Evolutionary conservation across 1,284 basidiomycete genomes (phyloP), one percentile per base, ranked within the genome.

Genomic region (Mycena sp.): DNA sequence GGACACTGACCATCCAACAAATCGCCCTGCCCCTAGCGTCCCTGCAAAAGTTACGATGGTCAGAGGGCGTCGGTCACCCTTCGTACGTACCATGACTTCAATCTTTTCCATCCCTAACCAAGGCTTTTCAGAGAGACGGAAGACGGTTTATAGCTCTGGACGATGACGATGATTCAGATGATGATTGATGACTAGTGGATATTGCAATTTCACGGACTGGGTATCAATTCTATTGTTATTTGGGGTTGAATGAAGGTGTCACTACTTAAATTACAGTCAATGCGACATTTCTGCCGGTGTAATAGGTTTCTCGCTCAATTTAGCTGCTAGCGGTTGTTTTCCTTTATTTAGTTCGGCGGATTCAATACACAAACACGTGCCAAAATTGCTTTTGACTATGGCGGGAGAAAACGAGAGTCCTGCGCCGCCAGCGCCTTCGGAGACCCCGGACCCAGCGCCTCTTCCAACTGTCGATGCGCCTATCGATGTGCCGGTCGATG

Each of bases 141-240:
- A 76, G 81, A 59, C 74, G 83, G 14, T 84, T 83, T 61, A 83
- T 83, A 41, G 78, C 81, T 11, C 64, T 83, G 45, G 75, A 80
- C 50, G 82, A 84, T 67, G 79, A 80, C 41, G 81, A 82, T 38
- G 65, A 60, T 44, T 67, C 65, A 17, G 80, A 81, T 14, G 77
- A 78, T 5, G 73, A 73, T 40, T 60, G n/a, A 52, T 37, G 9
- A 17, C 32, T 52, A 9, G 32, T 23, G 14, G 32, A 30, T n/a
- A 1, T 12, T 43, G 3, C 37, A 30, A 16, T n/a, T 41, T 29
- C 9, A 12, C 35, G 25, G 17, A 38, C 6, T 25, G 21, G n/a
- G n/a, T n/a, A n/a, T n/a, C n/a, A n/a, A n/a, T n/a, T n/a, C n/a
- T n/a, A n/a, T n/a, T n/a, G n/a, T n/a, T n/a, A n/a, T n/a, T n/a